Evolutionary conservation across 2,329 filamentous ascomycete genomes (phyloP), one percentile per base, ranked within the genome.

Genomic region (Neoscytalidium dimidiatum): DNA sequence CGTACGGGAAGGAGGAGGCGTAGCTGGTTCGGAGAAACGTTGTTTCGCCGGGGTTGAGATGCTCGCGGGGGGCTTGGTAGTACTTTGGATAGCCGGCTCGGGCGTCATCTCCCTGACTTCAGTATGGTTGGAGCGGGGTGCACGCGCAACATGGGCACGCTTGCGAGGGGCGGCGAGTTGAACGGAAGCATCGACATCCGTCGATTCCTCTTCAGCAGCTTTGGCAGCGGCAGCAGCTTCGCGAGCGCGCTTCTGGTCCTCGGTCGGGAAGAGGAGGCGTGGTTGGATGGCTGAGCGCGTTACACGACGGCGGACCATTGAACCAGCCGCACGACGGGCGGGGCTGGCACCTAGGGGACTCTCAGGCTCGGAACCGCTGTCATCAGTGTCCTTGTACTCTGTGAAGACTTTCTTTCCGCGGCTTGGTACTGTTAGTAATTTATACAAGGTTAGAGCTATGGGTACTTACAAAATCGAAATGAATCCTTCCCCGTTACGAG

Each of bases 401-500:
- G 88, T 88, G 80, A 92, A 92, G 64, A 92, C 82, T 74, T 88
- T 92, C 82, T 90, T 92, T 74, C 92, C 92, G 71, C 92, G 92
- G 82, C 90, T 93, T 60, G 75, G 76, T 72, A 63, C 56, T 33
- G 52, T 64, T 64, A 58, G 66, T 41, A 28, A 31, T 13, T 2
- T 14, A 11, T 1, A 8, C 7, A 19, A 8, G 8, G 8, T 9
- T 3, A 11, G 23, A 7, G 17, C 3, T n/a, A 23, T 3, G n/a
- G 6, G 23, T 17, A 88, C 90, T 85, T 84, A 93, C 90, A 94
- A 94, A 13, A 88, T 85, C 71, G 88, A 92, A 67, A 93, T 81
- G 73, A 92, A 84, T 66, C 92, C 92, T 75, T 94, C 90, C 3
- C 88, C 84, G 31, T 90, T 88, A 33, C 82, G 77, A 3, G 85